A percentile compares a stretch with the other conserved stretches of the same genome.
Conservation (phyloP, 306 rosid species). For the Dalbergia cultrata region DNA sequence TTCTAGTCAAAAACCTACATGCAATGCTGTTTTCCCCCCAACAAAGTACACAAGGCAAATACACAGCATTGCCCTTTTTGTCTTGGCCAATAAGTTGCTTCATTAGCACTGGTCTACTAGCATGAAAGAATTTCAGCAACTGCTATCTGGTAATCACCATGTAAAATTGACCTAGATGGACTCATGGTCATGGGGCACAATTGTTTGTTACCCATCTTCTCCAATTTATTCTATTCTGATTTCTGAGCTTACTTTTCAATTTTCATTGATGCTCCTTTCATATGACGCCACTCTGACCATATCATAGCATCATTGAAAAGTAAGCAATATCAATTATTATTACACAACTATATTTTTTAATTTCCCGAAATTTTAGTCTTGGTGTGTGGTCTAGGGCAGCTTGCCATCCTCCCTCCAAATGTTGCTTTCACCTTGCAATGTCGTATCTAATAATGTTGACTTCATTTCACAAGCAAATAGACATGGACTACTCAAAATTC, state of each 20-base stretch:
- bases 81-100: background rate
- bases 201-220: background rate
- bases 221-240: background rate
- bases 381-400: background rate
- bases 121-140: background rate
- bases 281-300: constrained; percentile 43
- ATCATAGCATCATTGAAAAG: constrained; percentile 50
- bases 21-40: constrained; percentile 30
- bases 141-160: background rate
- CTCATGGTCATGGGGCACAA: constrained; percentile 8
- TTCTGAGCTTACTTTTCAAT: background rate
- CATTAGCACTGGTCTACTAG: background rate
- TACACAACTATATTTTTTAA: background rate
- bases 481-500: constrained; percentile 18
- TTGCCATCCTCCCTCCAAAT: background rate
- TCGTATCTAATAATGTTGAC: constrained; percentile 43
- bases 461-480: constrained; percentile 34
- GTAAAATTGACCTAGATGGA: constrained; percentile 35
- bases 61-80: constrained; percentile 7
- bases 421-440: constrained; percentile 45
- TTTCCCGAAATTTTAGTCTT: constrained; percentile 9
- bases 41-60: constrained; percentile 30
- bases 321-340: constrained; percentile 41
- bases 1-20: constrained; percentile 19
- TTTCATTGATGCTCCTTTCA: background rate